Conservation (phyloP, 768 basidiomycete species). For the Xerocomellus chrysenteron region DNA sequence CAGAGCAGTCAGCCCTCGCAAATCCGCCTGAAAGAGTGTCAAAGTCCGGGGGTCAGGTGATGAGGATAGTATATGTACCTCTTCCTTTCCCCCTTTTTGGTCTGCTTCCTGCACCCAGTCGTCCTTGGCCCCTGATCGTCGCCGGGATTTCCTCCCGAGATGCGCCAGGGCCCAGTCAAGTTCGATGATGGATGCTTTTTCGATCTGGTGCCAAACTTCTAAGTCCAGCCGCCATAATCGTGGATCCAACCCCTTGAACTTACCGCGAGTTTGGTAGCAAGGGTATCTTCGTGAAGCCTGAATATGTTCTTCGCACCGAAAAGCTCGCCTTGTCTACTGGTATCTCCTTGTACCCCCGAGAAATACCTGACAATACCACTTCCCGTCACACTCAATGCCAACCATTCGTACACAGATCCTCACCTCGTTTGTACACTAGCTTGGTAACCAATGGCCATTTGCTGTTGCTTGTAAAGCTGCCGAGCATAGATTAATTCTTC, state of each 20-base stretch:
- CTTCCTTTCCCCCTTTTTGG: slow-evolving; percentile 43
- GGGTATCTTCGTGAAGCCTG: slow-evolving; percentile 64
- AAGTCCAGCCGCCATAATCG: neutral
- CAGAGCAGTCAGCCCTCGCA: slow-evolving; percentile 62
- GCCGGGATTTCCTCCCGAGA: slow-evolving; percentile 46
- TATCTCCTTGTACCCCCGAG: slow-evolving; percentile 79
- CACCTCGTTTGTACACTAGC: slow-evolving; percentile 81
- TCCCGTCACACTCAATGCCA: neutral
- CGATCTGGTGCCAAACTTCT: slow-evolving; percentile 54
- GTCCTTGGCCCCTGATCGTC: slow-evolving; percentile 30
- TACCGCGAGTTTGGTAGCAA: slow-evolving; percentile 75
- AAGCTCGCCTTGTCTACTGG: slow-evolving; percentile 70
- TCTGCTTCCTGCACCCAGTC: slow-evolving; percentile 47
- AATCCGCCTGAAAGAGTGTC: slow-evolving; percentile 40
- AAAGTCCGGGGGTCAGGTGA: neutral
- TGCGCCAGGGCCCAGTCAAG: slow-evolving; percentile 81
- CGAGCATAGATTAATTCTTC: slow-evolving; percentile 88
- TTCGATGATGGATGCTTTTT: slow-evolving; percentile 68
- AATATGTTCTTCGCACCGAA: slow-evolving; percentile 89
- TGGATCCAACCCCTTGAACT: slow-evolving; percentile 15
- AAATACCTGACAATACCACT: slow-evolving; percentile 55
- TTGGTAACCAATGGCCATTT: slow-evolving; percentile 88
- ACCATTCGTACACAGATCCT: neutral
- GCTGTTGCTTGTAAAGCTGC: slow-evolving; percentile 91
- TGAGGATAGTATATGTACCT: slow-evolving; percentile 6